A percentile compares a stretch with the other conserved stretches of the same genome.
Evolutionary conservation across 2,329 filamentous ascomycete species (phyloP).

Genomic region (Dothistroma pini): DNA sequence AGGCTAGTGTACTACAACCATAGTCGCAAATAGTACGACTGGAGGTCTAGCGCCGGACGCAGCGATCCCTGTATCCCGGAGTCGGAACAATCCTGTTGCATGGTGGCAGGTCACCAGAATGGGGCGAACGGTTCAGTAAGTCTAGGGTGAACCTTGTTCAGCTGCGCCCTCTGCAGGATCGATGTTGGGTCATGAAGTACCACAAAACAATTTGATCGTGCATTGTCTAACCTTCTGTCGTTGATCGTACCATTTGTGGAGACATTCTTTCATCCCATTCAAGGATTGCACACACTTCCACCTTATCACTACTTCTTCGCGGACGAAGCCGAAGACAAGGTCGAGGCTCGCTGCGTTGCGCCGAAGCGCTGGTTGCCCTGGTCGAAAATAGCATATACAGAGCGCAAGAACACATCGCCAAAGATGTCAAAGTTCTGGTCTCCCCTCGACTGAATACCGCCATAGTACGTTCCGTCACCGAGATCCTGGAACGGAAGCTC

Average conservation of each 20-base stretch:
- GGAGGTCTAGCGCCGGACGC: not conserved
- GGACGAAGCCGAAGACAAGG: constrained; percentile 7
- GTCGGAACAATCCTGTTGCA: no score
- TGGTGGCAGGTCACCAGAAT: no score
- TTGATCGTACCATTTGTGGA: no score
- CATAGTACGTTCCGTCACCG: constrained; percentile 56
- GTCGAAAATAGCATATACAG: constrained; percentile 63
- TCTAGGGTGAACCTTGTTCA: no score
- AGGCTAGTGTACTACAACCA: not conserved
- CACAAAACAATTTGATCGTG: no score
- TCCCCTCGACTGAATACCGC: constrained; percentile 63
- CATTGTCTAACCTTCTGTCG: no score
- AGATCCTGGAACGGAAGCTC: constrained; percentile 58
- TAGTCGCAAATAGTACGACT: not conserved
- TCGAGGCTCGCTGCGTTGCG: constrained; percentile 45
- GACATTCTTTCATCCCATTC: no score
- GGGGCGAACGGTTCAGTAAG: no score
- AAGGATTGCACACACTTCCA: no score
- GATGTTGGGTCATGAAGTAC: no score
- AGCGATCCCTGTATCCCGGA: not conserved
- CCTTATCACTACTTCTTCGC: not conserved
- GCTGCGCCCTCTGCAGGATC: no score
- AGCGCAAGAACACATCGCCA: constrained; percentile 62
- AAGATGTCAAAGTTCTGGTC: constrained; percentile 59
- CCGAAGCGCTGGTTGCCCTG: constrained; percentile 57